Conservation (phyloP, 345 rosid species). For the Lagerstroemia speciosa region DNA sequence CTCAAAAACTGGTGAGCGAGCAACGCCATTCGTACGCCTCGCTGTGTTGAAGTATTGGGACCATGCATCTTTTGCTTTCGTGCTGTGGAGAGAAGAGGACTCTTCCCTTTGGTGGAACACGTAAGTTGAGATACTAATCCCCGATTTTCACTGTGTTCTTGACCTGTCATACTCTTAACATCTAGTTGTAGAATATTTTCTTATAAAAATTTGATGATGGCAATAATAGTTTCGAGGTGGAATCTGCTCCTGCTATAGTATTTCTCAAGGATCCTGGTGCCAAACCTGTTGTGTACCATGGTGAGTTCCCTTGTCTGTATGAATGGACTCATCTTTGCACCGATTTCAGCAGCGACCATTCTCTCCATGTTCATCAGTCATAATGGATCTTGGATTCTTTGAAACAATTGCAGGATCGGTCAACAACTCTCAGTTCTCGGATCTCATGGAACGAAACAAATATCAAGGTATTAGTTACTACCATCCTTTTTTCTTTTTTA, state of each 20-base stretch:
- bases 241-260: conserved; percentile 86
- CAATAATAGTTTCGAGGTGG: conserved; percentile 71
- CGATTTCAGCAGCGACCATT: conserved; percentile 6
- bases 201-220: conserved; percentile 6
- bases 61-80: conserved; percentile 65
- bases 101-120: conserved; percentile 87
- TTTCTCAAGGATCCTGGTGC: conserved; percentile 81
- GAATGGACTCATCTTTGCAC: not conserved
- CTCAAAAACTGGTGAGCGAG: conserved; percentile 92
- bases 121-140: conserved; percentile 40
- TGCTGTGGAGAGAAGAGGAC: conserved; percentile 89
- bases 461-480: conserved; percentile 43
- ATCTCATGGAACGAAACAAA: conserved; percentile 68
- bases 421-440: conserved; percentile 60
- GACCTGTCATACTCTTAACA: not conserved
- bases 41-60: conserved; percentile 67
- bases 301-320: conserved; percentile 27
- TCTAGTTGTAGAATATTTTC: not conserved
- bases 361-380: not conserved
- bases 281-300: conserved; percentile 83
- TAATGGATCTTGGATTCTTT: conserved; percentile 1
- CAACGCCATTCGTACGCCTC: conserved; percentile 69
- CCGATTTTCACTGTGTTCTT: not conserved
- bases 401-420: conserved; percentile 47
- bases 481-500: not conserved